Evolutionary conservation across 345 rosid species (phyloP).

Genomic region (Erucastrum elatum): DNA sequence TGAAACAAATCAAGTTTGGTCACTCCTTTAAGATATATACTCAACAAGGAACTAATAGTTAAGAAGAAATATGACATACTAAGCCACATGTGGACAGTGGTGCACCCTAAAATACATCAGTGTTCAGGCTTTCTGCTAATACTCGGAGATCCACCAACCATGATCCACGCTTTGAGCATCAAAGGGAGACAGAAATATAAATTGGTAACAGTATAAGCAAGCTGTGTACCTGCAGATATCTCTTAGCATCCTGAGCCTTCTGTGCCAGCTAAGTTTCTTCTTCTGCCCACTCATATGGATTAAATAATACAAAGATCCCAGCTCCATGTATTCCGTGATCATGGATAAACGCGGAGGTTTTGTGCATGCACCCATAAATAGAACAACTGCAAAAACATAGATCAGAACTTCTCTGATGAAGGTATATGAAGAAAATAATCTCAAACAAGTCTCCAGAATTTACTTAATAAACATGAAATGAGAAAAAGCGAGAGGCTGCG

Average conservation of each 20-base stretch:
- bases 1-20: conserved; percentile 9
- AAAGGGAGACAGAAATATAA: background rate
- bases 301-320: conserved; percentile 87
- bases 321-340: conserved; percentile 98
- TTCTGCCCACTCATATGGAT: conserved; percentile 95
- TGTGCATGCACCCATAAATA: conserved; percentile 97
- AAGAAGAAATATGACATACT: background rate
- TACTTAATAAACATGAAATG: background rate
- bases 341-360: conserved; percentile 91
- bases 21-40: conserved; percentile 4
- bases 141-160: conserved; percentile 4
- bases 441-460: conserved; percentile 13
- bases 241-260: conserved; percentile 83
- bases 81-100: background rate
- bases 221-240: conserved; percentile 90
- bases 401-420: background rate
- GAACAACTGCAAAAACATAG: conserved; percentile 68
- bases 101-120: background rate
- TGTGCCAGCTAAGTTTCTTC: conserved; percentile 88
- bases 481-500: background rate
- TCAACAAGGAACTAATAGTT: background rate
- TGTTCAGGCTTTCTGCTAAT: conserved; percentile 7
- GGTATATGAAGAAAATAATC: background rate
- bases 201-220: conserved; percentile 13
- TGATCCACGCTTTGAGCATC: conserved; percentile 1